A percentile compares a stretch with the other conserved stretches of the same genome.
phyloP scores from a whole-genome alignment of 2,329 filamentous ascomycete species.

The Alternaria angustiovoidea region DNA sequence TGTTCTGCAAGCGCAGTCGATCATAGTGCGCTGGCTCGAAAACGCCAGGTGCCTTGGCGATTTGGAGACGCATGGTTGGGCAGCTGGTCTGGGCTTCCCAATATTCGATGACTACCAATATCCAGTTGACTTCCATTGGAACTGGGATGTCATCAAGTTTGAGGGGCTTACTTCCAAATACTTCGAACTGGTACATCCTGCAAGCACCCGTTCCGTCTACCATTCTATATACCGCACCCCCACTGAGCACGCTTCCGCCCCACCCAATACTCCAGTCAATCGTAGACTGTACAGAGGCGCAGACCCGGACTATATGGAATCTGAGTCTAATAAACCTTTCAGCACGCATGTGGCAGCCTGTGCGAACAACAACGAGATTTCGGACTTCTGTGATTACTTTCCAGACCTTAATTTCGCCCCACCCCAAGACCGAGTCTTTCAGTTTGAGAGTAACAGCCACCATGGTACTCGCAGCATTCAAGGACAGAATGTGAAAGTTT shows the following conservation, averaged over 20 bases:
- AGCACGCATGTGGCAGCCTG: not conserved
- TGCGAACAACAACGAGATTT: not conserved
- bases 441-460: not conserved
- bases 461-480: not conserved
- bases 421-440: not conserved
- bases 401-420: not conserved
- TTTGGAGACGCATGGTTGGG: constrained; percentile 1
- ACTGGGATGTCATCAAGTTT: constrained; percentile 1
- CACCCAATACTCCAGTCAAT: not conserved
- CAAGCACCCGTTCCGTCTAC: not conserved
- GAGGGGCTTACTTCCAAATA: not conserved
- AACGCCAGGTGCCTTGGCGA: not conserved
- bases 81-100: not conserved
- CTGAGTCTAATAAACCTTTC: not conserved
- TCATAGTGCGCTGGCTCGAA: not conserved
- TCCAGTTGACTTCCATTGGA: not conserved
- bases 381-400: not conserved
- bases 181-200: not conserved
- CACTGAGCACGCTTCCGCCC: not conserved
- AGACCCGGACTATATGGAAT: not conserved
- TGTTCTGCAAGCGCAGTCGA: not conserved
- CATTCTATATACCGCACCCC: not conserved
- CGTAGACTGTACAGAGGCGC: not conserved
- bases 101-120: not conserved
- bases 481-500: not conserved